phyloP scores from a whole-genome alignment of 202 grass and related monocot species.

The Eragrostis tef region DNA sequence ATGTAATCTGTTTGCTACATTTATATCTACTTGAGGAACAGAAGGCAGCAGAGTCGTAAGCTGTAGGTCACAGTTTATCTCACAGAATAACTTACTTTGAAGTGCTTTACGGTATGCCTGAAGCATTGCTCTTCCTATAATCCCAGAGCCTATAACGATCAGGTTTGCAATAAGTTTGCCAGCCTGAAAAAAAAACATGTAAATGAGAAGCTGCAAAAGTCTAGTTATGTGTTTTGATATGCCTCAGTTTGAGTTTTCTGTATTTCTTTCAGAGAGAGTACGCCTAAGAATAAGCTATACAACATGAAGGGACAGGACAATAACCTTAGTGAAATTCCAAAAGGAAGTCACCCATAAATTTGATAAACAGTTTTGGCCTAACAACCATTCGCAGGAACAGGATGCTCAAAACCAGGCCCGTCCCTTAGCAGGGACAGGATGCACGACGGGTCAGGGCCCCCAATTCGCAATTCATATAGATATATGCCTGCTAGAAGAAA shows the following conservation, averaged over 20 bases:
- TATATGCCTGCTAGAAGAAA: no score
- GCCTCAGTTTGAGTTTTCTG: neutral
- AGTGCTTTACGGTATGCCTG: constrained; percentile 96
- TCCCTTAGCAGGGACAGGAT: no score
- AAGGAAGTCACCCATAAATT: neutral
- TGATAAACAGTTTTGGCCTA: neutral
- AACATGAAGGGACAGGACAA: neutral
- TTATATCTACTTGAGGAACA: constrained; percentile 23
- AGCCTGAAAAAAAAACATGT: constrained; percentile 60
- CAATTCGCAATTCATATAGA: no score
- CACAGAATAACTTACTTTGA: constrained; percentile 67
- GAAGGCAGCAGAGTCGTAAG: neutral
- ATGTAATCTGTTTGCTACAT: neutral
- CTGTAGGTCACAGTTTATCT: neutral
- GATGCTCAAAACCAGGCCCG: no score
- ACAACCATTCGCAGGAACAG: no score
- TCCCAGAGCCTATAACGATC: constrained; percentile 88
- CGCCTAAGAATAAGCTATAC: neutral
- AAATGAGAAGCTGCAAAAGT: neutral
- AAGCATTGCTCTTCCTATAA: constrained; percentile 91
- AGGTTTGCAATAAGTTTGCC: constrained; percentile 93
- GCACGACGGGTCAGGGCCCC: no score
- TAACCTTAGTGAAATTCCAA: neutral
- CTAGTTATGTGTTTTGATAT: neutral
- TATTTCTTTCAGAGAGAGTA: neutral